Base-by-base conservation (phyloP, 2,329 filamentous ascomycete species). In the Xylaria sp. region DNA sequence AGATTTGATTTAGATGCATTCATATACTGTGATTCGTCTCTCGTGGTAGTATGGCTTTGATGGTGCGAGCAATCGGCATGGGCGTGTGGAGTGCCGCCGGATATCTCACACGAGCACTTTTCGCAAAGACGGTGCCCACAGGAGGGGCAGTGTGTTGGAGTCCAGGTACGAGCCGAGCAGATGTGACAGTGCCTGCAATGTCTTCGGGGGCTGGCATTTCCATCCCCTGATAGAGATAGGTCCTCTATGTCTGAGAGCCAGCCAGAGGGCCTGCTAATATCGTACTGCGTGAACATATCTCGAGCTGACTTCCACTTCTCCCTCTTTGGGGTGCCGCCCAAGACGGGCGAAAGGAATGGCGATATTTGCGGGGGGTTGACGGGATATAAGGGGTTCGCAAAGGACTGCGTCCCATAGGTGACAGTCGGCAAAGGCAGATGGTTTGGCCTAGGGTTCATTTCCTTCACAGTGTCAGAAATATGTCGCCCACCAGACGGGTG, bases 91-190 rank as follows among this genome's bases (percentile, higher is more conserved):
- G 68, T 71, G 15, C 69, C 72, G 28, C 75, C 63, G 2, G 76
- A 73, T 10, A 80, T 66, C 60, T 84, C 80, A 52, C 78, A 80
- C 9, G 76, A 78, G 71, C 86, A 88, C 64, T 83, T 83, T 39
- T 77, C 70, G 72, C 86, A 89, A 18, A 86, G 81, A 10, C 79
- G 81, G 74, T 89, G 87, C 0, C 84, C 85, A 71, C 87, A 89
- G 51, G 81, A 81, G 37, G 79, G 74, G 71, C 86, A 89, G 55
- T 80, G 80, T 9, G 78, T 78, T 37, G 79, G 77, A 13, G 79
- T 77, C 54, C 74, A 78, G 46, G 84, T 80, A 50, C 77, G 78
- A 54, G 81, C 80, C 13, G 82, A 82, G 72, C 86, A 89, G 10
- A 85, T 77, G 72, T 88, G 87, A 69, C 87, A 89, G 32, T 83